These are phyloP conservation scores for Gentiana dahurica DNA, from an alignment of 257 asterid species.

Conservation along the genomic window DNA sequence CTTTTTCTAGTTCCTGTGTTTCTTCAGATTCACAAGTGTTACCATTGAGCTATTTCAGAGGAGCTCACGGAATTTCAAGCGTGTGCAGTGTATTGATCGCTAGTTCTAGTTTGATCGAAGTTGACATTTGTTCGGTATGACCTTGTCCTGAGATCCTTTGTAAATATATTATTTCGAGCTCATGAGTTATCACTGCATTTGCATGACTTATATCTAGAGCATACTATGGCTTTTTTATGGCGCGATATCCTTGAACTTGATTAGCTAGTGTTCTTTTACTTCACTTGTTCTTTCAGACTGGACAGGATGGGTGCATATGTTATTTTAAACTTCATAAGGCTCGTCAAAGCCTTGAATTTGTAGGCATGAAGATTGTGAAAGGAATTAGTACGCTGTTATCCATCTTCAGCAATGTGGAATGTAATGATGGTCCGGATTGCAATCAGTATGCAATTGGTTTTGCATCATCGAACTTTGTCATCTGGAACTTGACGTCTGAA, in stretches of 20 bases:
- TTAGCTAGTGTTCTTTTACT: not conserved
- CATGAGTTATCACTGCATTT: not conserved
- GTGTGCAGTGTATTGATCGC: constrained; percentile 64
- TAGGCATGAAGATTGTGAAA: constrained; percentile 86
- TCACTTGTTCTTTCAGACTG: constrained; percentile 43
- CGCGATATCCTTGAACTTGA: not conserved
- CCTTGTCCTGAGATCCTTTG: constrained; percentile 12
- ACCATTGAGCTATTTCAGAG: constrained; percentile 61
- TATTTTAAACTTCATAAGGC: constrained; percentile 53
- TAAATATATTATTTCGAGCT: not conserved
- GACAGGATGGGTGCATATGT: constrained; percentile 99
- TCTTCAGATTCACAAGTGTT: constrained; percentile 38
- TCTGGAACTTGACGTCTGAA: constrained; percentile 68
- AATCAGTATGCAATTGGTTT: constrained; percentile 78
- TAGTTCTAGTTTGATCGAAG: constrained; percentile 42
- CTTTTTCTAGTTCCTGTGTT: constrained; percentile 27
- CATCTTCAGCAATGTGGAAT: constrained; percentile 29
- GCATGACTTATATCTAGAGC: not conserved
- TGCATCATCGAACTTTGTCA: constrained; percentile 69
- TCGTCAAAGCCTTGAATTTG: constrained; percentile 51
- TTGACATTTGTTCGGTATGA: constrained; percentile 77
- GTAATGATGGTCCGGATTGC: constrained; percentile 27
- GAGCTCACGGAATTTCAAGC: constrained; percentile 95
- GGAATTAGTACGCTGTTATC: constrained; percentile 63
- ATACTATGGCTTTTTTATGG: not conserved